Conservation (phyloP, 2,329 filamentous ascomycete species). For the Colletotrichum somersetense region DNA sequence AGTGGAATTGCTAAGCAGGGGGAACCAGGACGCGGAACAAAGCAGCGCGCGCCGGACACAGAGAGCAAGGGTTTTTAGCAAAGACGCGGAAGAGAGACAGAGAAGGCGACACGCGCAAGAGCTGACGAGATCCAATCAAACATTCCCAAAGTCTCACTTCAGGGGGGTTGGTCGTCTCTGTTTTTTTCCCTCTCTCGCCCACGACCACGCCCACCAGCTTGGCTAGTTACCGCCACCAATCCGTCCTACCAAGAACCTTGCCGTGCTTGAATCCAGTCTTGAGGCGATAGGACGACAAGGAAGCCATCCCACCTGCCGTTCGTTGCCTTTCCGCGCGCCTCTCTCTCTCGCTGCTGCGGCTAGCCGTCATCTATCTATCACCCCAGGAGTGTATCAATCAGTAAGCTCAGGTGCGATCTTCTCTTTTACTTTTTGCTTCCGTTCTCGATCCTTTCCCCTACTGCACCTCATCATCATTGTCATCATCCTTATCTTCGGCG, state of each 20-base stretch:
- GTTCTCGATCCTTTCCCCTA: not conserved
- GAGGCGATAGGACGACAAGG: slow-evolving; percentile 39
- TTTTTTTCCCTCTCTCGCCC: slow-evolving; percentile 24
- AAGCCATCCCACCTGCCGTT: slow-evolving; percentile 33
- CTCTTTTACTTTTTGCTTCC: slow-evolving; percentile 1
- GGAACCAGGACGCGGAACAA: slow-evolving; percentile 8
- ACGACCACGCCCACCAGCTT: slow-evolving; percentile 14
- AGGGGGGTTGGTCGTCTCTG: slow-evolving; percentile 22
- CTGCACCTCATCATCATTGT: slow-evolving; percentile 13
- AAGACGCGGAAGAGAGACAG: slow-evolving; percentile 12
- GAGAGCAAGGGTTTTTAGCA: slow-evolving; percentile 9
- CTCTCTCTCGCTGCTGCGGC: slow-evolving; percentile 29
- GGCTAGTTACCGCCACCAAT: slow-evolving; percentile 36
- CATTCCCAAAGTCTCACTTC: slow-evolving; percentile 31
- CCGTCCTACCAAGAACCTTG: slow-evolving; percentile 28
- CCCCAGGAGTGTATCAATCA: slow-evolving; percentile 24
- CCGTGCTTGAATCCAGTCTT: slow-evolving; percentile 33
- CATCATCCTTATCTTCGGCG: not conserved
- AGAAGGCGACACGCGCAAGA: slow-evolving; percentile 20
- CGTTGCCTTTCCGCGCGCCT: slow-evolving; percentile 19
- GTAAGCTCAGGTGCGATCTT: slow-evolving; percentile 35
- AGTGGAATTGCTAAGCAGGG: slow-evolving; percentile 29
- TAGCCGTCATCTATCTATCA: slow-evolving; percentile 26
- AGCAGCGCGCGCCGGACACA: slow-evolving; percentile 16
- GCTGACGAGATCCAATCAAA: slow-evolving; percentile 29